phyloP scores from a whole-genome alignment of 441 rosid genomes.

The Euphorbia schlechtendalii region DNA sequence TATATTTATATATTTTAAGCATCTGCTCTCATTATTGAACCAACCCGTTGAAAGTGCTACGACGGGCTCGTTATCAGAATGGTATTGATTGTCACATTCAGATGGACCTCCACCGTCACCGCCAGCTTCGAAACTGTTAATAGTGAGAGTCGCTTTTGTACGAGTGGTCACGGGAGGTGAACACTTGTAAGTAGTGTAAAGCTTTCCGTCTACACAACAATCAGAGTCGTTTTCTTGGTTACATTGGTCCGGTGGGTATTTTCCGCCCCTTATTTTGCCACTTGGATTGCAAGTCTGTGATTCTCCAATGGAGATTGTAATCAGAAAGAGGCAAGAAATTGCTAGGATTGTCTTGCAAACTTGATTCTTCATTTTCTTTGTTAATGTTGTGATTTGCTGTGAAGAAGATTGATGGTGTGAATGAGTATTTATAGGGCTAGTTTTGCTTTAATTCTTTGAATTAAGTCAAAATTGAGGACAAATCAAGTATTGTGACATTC shows the following conservation, averaged over 20 bases:
- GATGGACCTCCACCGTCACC: constrained; percentile 5
- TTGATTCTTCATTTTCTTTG: no score
- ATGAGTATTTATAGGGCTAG: not conserved
- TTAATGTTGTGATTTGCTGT: not conserved
- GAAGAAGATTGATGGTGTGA: not conserved
- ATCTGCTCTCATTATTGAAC: not conserved
- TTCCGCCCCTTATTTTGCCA: not conserved
- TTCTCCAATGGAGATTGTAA: not conserved
- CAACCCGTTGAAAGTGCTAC: no score
- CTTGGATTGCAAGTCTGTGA: not conserved
- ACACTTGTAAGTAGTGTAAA: constrained; percentile 7
- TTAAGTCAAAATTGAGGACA: no score
- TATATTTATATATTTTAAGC: no score
- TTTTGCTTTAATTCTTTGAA: no score
- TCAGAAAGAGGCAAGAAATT: not conserved
- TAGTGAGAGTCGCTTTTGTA: no score
- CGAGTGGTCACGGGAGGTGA: not conserved
- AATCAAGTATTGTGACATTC: no score
- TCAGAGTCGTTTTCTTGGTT: constrained; percentile 7
- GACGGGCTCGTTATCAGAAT: no score
- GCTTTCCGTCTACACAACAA: not conserved
- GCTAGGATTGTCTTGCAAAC: not conserved
- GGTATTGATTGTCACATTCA: not conserved
- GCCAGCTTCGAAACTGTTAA: not conserved
- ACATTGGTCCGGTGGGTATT: not conserved